A percentile compares a stretch with the other conserved stretches of the same genome.
phyloP scores from a whole-genome alignment of 148 eudicot genomes.

The Dianthus caryophyllus region DNA sequence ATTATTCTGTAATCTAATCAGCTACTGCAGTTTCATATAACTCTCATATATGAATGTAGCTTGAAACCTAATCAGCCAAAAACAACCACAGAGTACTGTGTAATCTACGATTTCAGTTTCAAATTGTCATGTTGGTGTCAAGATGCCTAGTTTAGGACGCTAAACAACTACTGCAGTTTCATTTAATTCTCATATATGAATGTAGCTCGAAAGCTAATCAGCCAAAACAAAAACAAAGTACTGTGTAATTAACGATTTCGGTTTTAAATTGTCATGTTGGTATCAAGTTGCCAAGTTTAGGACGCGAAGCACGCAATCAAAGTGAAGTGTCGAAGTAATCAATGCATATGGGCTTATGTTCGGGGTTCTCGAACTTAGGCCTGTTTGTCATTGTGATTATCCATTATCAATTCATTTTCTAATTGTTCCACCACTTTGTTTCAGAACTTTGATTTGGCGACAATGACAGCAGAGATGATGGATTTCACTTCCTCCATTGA shows the following conservation, averaged over 20 bases:
- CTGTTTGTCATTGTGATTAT: background rate
- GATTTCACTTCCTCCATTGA: slow-evolving; percentile 77
- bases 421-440: too few relatives aligned
- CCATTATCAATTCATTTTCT: too few relatives aligned
- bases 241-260: too few relatives aligned
- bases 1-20: background rate
- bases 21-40: background rate
- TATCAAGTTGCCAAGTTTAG: too few relatives aligned
- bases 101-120: too few relatives aligned
- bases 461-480: slow-evolving; percentile 69
- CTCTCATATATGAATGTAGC: background rate
- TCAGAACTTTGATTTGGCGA: slow-evolving; percentile 80
- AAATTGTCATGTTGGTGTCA: too few relatives aligned
- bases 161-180: background rate
- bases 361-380: background rate
- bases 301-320: too few relatives aligned
- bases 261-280: too few relatives aligned
- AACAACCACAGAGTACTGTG: too few relatives aligned
- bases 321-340: background rate
- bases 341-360: background rate
- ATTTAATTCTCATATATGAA: background rate
- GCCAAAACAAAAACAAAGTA: background rate
- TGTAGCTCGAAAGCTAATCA: background rate
- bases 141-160: too few relatives aligned
- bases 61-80: background rate